A percentile compares a stretch with the other conserved stretches of the same genome.
Evolutionary conservation across 78 protist genomes (phyloP).

Genomic region (Isochrysis galbana): DNA sequence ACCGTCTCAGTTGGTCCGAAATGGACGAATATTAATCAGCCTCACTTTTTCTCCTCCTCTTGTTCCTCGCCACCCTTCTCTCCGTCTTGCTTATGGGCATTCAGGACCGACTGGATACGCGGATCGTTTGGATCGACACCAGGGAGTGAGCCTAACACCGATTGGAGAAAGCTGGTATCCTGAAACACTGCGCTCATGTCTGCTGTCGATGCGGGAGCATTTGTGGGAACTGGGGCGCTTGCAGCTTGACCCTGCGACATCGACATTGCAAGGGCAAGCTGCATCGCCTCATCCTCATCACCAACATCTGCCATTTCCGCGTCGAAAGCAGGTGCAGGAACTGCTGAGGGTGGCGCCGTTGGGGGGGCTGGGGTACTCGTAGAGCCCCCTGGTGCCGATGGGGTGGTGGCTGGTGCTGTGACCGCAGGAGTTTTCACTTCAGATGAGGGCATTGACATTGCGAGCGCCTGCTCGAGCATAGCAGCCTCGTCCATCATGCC

Average conservation of each 20-base stretch:
- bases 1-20: too few relatives aligned
- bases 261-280: neutral
- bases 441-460: neutral
- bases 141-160: neutral
- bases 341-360: neutral
- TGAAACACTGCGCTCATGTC: neutral
- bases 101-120: constrained; percentile 12
- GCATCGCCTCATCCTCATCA: constrained; percentile 9
- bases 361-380: neutral
- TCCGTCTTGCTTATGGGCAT: neutral
- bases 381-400: neutral
- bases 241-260: neutral
- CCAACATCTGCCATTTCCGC: neutral
- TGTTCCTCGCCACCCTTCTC: neutral
- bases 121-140: constrained; percentile 26
- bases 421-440: neutral
- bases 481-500: constrained; percentile 4
- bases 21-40: too few relatives aligned
- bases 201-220: neutral
- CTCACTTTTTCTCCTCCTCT: neutral
- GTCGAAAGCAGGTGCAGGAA: neutral
- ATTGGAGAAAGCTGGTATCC: neutral
- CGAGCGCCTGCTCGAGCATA: neutral
- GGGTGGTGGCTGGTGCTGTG: neutral
- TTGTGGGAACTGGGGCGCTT: neutral